Conservation (phyloP, 345 rosid species). For the Lumnitzera racemosa region DNA sequence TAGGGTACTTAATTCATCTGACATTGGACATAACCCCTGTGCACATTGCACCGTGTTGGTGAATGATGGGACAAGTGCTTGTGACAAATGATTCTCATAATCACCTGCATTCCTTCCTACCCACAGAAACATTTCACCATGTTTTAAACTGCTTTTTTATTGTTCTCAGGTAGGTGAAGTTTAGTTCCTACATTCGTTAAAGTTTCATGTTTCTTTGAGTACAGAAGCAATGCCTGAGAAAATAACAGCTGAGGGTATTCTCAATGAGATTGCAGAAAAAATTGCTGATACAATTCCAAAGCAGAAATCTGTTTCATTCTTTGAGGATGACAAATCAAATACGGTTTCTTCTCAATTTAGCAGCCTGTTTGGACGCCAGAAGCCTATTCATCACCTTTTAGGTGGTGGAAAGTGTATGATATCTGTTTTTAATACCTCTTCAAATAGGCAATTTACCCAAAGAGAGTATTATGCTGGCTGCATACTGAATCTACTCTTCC, state of each 20-base stretch:
- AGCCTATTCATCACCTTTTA: conserved; percentile 59
- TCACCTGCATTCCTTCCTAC: no score
- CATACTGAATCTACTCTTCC: background rate
- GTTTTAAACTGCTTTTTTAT: background rate
- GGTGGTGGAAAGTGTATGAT: conserved; percentile 89
- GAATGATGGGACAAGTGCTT: no score
- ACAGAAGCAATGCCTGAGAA: conserved; percentile 69
- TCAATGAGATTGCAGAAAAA: conserved; percentile 56
- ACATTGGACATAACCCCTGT: no score
- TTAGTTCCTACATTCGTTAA: conserved; percentile 2
- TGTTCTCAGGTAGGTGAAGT: background rate
- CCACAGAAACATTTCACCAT: background rate
- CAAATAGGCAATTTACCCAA: background rate
- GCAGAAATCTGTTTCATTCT: conserved; percentile 52
- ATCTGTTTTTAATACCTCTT: background rate
- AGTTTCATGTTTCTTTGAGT: conserved; percentile 9
- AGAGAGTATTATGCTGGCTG: no score
- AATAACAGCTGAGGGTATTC: conserved; percentile 42
- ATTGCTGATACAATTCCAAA: conserved; percentile 49
- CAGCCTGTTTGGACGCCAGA: conserved; percentile 76
- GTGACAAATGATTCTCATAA: no score
- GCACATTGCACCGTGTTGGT: no score
- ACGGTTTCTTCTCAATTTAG: conserved; percentile 49
- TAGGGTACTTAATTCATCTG: no score
- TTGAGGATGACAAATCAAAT: conserved; percentile 43